Evolutionary conservation across 148 eudicot genomes (phyloP).

Genomic region (Fagopyrum tataricum): DNA sequence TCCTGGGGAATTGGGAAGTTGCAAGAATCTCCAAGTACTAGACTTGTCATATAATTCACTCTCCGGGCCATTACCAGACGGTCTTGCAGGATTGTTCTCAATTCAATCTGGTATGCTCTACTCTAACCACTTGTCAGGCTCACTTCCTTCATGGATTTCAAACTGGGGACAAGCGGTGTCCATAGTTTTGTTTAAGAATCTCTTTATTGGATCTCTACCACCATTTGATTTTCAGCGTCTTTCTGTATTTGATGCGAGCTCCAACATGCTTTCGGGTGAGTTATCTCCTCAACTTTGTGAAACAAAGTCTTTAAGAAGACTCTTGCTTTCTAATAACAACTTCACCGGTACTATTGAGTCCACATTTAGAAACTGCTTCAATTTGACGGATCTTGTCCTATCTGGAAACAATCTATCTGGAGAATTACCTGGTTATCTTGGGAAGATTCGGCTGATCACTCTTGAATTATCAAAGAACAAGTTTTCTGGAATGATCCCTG

Average conservation of each 20-base stretch:
- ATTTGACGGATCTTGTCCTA: constrained; percentile 46
- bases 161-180: constrained; percentile 55
- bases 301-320: constrained; percentile 25
- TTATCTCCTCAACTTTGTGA: constrained; percentile 55
- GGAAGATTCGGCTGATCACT: constrained; percentile 53
- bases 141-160: constrained; percentile 68
- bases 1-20: constrained; percentile 66
- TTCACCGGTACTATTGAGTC: constrained; percentile 60
- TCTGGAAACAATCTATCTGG: constrained; percentile 68
- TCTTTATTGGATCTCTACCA: constrained; percentile 53
- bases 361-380: constrained; percentile 49
- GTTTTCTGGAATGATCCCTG: constrained; percentile 61
- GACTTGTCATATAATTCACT: constrained; percentile 62
- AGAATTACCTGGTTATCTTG: constrained; percentile 66
- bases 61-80: constrained; percentile 62
- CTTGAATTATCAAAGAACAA: constrained; percentile 64
- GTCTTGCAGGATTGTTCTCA: constrained; percentile 55
- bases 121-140: constrained; percentile 57
- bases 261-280: constrained; percentile 73
- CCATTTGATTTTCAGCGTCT: constrained; percentile 50
- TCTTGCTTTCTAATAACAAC: constrained; percentile 56
- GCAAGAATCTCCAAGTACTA: constrained; percentile 55
- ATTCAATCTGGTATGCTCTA: constrained; percentile 42
- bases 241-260: constrained; percentile 36
- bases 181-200: constrained; percentile 47